Evolutionary conservation across 2,329 filamentous ascomycete species (phyloP).

Genomic region (Fusarium odoratissimum): DNA sequence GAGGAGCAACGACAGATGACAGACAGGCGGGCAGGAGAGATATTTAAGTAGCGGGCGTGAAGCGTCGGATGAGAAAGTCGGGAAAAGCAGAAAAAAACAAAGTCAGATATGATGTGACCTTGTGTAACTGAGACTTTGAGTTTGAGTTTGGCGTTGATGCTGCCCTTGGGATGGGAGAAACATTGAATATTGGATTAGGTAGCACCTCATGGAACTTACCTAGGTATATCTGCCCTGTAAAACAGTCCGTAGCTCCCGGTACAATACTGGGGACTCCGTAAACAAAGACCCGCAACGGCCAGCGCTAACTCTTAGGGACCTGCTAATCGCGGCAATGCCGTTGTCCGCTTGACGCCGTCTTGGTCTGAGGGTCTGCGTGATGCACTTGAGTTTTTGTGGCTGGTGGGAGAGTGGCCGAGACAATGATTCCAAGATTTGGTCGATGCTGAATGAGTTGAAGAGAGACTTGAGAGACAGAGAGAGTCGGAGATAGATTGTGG

Average conservation of each 20-base stretch:
- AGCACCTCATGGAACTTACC: slow-evolving; percentile 27
- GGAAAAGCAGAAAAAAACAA: slow-evolving; percentile 6
- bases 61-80: neutral
- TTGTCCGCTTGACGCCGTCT: slow-evolving; percentile 43
- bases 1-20: slow-evolving; percentile 22
- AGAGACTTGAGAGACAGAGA: neutral
- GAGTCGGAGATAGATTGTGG: neutral
- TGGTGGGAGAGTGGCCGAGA: neutral
- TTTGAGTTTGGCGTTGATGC: slow-evolving; percentile 3
- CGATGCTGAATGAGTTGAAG: neutral
- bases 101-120: slow-evolving; percentile 28
- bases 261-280: slow-evolving; percentile 33
- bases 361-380: slow-evolving; percentile 20
- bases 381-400: slow-evolving; percentile 1
- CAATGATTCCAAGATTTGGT: neutral
- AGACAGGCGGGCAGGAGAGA: neutral
- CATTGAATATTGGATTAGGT: slow-evolving; percentile 43
- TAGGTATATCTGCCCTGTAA: slow-evolving; percentile 27
- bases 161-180: slow-evolving; percentile 38
- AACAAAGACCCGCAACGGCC: slow-evolving; percentile 41
- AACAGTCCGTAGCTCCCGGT: slow-evolving; percentile 45
- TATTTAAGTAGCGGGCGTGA: slow-evolving; percentile 4
- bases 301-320: slow-evolving; percentile 39
- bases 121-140: slow-evolving; percentile 34
- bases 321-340: slow-evolving; percentile 46